Conservation (phyloP, 352 stramenopile genomes). For the Phytophthora brassicae region DNA sequence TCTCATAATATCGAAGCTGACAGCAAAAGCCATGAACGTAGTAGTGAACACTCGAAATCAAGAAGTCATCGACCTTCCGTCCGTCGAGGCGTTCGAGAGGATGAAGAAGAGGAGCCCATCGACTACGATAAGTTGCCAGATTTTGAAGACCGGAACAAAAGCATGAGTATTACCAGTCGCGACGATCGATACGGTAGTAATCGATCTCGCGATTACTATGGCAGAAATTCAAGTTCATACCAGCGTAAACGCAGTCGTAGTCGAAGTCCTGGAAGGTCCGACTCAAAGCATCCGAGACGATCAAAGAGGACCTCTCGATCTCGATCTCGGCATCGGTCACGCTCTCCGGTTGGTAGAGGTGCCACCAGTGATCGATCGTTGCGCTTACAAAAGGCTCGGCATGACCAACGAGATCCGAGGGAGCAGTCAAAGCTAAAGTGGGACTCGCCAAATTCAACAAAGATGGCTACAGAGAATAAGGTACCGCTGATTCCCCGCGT, state of each 20-base stretch:
- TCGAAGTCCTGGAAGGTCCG: slow-evolving; percentile 26
- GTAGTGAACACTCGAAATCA: background rate
- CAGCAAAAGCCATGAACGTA: slow-evolving; percentile 4
- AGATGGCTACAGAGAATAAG: slow-evolving; percentile 13
- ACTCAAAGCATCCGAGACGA: slow-evolving; percentile 17
- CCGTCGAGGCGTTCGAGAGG: slow-evolving; percentile 16
- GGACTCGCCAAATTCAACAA: background rate
- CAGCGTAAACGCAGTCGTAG: slow-evolving; percentile 32
- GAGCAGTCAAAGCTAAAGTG: background rate
- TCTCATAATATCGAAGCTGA: slow-evolving; percentile 35
- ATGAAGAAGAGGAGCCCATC: slow-evolving; percentile 69
- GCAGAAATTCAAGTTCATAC: slow-evolving; percentile 1
- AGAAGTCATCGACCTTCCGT: slow-evolving; percentile 8
- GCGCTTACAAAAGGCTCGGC: background rate
- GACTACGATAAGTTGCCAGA: slow-evolving; percentile 78
- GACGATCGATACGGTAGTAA: slow-evolving; percentile 12
- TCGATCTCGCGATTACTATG: slow-evolving; percentile 10
- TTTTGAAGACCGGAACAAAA: slow-evolving; percentile 53
- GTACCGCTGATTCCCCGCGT: background rate
- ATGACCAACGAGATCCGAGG: slow-evolving; percentile 2
- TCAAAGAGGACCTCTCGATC: slow-evolving; percentile 32
- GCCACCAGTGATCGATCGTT: background rate
- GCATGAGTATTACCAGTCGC: slow-evolving; percentile 20
- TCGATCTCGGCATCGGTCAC: slow-evolving; percentile 23
- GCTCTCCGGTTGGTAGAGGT: slow-evolving; percentile 10